Evolutionary conservation across 2,329 filamentous ascomycete genomes (phyloP), one percentile per base, ranked within the genome.

Genomic region (Penicillium sp.): DNA sequence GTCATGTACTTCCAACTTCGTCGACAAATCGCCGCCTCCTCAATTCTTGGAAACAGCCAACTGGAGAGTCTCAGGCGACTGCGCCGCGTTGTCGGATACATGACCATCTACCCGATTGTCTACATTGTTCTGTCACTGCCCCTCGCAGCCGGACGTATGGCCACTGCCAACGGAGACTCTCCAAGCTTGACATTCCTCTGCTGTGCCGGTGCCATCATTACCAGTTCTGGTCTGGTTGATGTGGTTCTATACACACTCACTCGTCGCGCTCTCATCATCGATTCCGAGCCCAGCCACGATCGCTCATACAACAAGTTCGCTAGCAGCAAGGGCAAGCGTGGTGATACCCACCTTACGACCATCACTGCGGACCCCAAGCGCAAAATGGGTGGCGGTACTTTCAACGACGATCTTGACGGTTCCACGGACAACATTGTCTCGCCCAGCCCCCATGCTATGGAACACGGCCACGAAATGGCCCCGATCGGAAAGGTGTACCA

Each of bases 121-220:
- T 89, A 89, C 65, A 82, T 82, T 4, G 71, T 86, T 11, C 60
- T 84, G 39, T 88, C 87, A 52, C 77, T 91, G 24, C 87, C 88
- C 1, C 77, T 83, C 7, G 85, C 84, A 2, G 75, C 74, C 3
- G 75, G 73, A 24, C 73, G 75, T 40, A 77, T 77, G 75, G 68
- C 73, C 16, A 70, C 71, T 4, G 73, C 72, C 6, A 66, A 68
- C 42, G 70, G 71, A 16, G 50, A 67, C 14, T 61, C 53, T 1
- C 69, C 73, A 1, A 71, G 62, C 22, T 50, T 73, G 3, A 73
- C 75, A 14, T 78, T 79, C 55, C 77, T 82, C 48, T 81, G 78
- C 61, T 71, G 80, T 18, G 77, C 81, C 0, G 83, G 81, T 31
- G 77, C 81, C 5, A 73, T 85, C 61, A 82, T 85, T 54, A 81